These are phyloP conservation scores for Cyberlindnera subsufficiens DNA, from an alignment of 805 yeast species.

Conservation along the genomic window DNA sequence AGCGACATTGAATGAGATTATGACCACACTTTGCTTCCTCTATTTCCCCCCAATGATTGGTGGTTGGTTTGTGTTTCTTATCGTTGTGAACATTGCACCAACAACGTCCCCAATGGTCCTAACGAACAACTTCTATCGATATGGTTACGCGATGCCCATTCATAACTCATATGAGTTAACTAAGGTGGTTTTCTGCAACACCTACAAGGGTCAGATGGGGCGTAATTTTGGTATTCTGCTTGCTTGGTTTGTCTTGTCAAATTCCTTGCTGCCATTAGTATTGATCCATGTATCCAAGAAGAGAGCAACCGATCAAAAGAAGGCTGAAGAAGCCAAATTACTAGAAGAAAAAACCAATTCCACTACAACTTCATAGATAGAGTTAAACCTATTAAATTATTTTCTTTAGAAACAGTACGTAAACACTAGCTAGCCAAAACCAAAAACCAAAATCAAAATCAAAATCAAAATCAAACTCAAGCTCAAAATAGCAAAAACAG, in stretches of 20 bases:
- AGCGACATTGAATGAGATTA: constrained; percentile 65
- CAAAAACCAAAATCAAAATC: too few relatives aligned
- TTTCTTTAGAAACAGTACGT: too few relatives aligned
- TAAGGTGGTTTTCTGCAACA: constrained; percentile 52
- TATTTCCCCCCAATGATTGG: constrained; percentile 60
- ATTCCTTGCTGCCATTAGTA: constrained; percentile 37
- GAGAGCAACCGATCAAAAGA: constrained; percentile 9
- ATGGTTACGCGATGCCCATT: constrained; percentile 65
- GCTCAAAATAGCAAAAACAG: too few relatives aligned
- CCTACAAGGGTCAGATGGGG: constrained; percentile 52
- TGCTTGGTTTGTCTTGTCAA: constrained; percentile 53
- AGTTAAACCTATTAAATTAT: too few relatives aligned
- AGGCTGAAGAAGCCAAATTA: constrained; percentile 2
- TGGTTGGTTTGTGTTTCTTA: constrained; percentile 67
- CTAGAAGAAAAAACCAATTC: neutral
- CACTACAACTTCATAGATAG: too few relatives aligned
- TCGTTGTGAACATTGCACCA: constrained; percentile 57
- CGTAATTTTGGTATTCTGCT: constrained; percentile 51
- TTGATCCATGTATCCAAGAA: constrained; percentile 22
- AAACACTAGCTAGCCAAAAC: too few relatives aligned
- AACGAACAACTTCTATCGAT: constrained; percentile 47
- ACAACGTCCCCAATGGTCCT: constrained; percentile 59
- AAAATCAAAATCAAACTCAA: too few relatives aligned
- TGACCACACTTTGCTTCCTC: constrained; percentile 43
- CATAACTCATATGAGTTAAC: constrained; percentile 56